Percentiles rank a stretch among this genome's conserved stretches.
Evolutionary conservation across 345 rosid genomes (phyloP).

Genomic region (Cardamine resedifolia): DNA sequence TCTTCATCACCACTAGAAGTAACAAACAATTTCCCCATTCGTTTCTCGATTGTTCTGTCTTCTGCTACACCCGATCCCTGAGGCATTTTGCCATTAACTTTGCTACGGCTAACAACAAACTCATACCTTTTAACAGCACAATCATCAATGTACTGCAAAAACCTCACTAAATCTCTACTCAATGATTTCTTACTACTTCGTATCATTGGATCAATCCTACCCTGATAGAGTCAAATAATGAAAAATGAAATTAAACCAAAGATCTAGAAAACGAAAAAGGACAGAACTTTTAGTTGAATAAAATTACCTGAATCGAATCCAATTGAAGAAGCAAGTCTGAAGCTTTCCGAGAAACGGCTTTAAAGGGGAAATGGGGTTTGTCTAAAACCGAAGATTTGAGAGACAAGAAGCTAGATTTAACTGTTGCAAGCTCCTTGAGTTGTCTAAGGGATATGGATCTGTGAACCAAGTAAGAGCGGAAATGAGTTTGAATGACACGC

Average conservation of each 20-base stretch:
- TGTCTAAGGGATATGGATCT: conserved; percentile 79
- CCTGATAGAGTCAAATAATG: conserved; percentile 14
- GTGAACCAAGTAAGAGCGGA: conserved; percentile 68
- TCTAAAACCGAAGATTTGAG: conserved; percentile 63
- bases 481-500: conserved; percentile 75
- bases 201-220: conserved; percentile 75
- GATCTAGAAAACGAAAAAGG: neutral
- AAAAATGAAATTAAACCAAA: neutral
- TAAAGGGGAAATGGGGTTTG: conserved; percentile 48
- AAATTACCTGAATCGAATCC: conserved; percentile 75
- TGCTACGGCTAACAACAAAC: conserved; percentile 31
- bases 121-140: conserved; percentile 44
- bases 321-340: conserved; percentile 64
- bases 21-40: conserved; percentile 47
- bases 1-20: conserved; percentile 49
- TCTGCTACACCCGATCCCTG: conserved; percentile 37
- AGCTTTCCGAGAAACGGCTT: conserved; percentile 53
- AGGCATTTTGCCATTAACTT: conserved; percentile 26
- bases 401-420: conserved; percentile 61
- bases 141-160: conserved; percentile 63
- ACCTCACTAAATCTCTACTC: conserved; percentile 59
- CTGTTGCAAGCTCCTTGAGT: conserved; percentile 70
- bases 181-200: conserved; percentile 72
- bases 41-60: conserved; percentile 42
- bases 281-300: neutral